phyloP scores from a whole-genome alignment of 2,329 filamentous ascomycete genomes.

The Elsinoe arachidis region DNA sequence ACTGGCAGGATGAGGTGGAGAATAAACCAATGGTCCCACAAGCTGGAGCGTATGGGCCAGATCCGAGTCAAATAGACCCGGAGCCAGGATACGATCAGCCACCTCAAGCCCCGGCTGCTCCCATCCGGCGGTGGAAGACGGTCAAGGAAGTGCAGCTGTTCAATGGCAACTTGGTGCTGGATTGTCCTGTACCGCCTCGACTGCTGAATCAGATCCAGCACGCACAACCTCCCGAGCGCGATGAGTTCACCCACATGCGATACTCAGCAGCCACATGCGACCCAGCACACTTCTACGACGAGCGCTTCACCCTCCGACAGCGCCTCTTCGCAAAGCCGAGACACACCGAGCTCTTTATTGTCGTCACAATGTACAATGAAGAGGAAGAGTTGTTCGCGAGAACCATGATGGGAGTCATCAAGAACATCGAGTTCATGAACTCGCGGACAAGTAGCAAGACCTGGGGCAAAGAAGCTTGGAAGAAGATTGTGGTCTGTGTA shows the following conservation, averaged over 20 bases:
- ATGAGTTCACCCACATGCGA: slow-evolving; percentile 84
- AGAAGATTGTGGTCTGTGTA: slow-evolving; percentile 98
- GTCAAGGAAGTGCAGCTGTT: slow-evolving; percentile 98
- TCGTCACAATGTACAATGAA: slow-evolving; percentile 98
- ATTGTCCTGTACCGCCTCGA: slow-evolving; percentile 87
- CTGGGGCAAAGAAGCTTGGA: slow-evolving; percentile 98
- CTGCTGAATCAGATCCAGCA: slow-evolving; percentile 82
- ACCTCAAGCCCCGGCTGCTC: slow-evolving; percentile 47
- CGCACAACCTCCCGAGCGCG: slow-evolving; percentile 67
- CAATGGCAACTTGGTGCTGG: slow-evolving; percentile 90
- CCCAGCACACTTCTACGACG: slow-evolving; percentile 74
- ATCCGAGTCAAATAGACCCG: slow-evolving; percentile 39
- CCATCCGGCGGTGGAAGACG: slow-evolving; percentile 88
- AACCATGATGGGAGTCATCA: slow-evolving; percentile 94
- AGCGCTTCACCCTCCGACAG: slow-evolving; percentile 86
- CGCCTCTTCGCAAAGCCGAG: slow-evolving; percentile 84
- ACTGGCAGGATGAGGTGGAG: slow-evolving; percentile 60
- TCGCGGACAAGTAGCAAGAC: slow-evolving; percentile 87
- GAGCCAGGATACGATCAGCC: slow-evolving; percentile 33
- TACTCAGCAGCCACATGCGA: slow-evolving; percentile 95
- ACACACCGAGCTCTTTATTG: slow-evolving; percentile 92
- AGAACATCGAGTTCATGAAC: slow-evolving; percentile 98
- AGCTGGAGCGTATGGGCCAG: slow-evolving; percentile 52
- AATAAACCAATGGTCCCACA: slow-evolving; percentile 66
- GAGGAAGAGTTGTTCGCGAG: slow-evolving; percentile 92